These are phyloP conservation scores for Marvania coccoides DNA, from an alignment of 139 green algal genomes.

Conservation along the genomic window DNA sequence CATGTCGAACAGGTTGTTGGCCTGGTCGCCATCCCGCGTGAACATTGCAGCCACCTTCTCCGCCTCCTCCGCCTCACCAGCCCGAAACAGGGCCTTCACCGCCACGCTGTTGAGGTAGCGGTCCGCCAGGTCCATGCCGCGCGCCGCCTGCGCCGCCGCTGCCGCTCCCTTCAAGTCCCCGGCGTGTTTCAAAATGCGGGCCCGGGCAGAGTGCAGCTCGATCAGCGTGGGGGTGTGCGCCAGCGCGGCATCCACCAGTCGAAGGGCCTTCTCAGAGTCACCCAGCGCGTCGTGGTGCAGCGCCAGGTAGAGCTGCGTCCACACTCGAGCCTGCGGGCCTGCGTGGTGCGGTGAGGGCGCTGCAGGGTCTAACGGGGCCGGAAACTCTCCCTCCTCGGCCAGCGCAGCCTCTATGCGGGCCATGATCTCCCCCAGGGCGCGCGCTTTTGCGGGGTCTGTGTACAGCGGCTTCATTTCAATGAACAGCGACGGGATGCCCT, in stretches of 20 bases:
- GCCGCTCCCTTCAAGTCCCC: slow-evolving; percentile 50
- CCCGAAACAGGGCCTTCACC: slow-evolving; percentile 63
- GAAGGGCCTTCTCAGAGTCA: slow-evolving; percentile 55
- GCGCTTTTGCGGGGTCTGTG: slow-evolving; percentile 23
- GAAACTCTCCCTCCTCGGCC: slow-evolving; percentile 4
- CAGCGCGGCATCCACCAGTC: slow-evolving; percentile 50
- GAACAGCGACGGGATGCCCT: slow-evolving; percentile 94
- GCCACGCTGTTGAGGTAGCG: slow-evolving; percentile 88
- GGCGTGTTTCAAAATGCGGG: slow-evolving; percentile 9
- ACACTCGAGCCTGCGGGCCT: slow-evolving; percentile 42
- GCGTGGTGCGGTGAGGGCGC: not conserved
- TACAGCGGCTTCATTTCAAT: slow-evolving; percentile 80
- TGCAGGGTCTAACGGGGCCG: not conserved
- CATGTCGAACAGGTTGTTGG: slow-evolving; percentile 92
- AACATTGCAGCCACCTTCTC: slow-evolving; percentile 78
- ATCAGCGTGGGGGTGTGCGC: slow-evolving; percentile 58
- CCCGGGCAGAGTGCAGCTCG: slow-evolving; percentile 57
- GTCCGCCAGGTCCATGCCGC: slow-evolving; percentile 80
- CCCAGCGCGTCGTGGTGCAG: slow-evolving; percentile 73
- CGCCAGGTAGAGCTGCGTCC: slow-evolving; percentile 69
- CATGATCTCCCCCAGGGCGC: slow-evolving; percentile 27
- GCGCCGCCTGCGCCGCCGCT: slow-evolving; percentile 51
- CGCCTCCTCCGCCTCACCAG: slow-evolving; percentile 49
- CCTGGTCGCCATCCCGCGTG: slow-evolving; percentile 79
- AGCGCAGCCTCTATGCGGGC: slow-evolving; percentile 10